Evolutionary conservation across 2,329 filamentous ascomycete species (phyloP).

Genomic region (Colletotrichum horii): DNA sequence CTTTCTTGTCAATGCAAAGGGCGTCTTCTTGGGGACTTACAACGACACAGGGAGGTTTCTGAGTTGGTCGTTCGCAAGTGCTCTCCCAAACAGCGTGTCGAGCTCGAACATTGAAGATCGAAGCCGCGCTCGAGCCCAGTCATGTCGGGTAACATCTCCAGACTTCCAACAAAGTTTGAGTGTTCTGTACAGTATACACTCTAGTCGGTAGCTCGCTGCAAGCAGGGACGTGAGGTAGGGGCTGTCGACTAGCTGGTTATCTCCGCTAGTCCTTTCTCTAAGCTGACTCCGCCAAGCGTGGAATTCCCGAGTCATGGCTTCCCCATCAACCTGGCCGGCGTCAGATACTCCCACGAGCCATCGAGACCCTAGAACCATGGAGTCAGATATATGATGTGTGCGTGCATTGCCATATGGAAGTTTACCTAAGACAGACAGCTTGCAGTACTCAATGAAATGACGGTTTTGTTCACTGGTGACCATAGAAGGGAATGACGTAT

Average conservation of each 20-base stretch:
- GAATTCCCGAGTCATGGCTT: neutral
- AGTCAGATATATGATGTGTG: neutral
- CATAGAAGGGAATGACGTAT: neutral
- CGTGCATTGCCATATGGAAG: neutral
- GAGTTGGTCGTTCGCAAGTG: neutral
- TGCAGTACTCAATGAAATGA: neutral
- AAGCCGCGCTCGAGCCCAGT: neutral
- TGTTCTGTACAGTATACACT: fast-evolving
- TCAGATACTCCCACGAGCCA: neutral
- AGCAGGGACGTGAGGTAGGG: neutral
- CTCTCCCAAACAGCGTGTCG: neutral
- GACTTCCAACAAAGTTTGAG: neutral
- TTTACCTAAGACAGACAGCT: neutral
- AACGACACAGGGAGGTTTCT: neutral
- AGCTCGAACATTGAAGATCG: neutral
- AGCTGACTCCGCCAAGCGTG: neutral
- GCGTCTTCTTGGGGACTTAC: neutral
- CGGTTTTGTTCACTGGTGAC: neutral
- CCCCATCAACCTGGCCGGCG: neutral
- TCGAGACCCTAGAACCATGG: neutral
- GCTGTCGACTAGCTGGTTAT: neutral
- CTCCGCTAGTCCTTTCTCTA: fast-evolving
- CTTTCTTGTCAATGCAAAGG: neutral
- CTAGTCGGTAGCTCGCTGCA: neutral
- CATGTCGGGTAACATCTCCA: neutral